These are phyloP conservation scores for Dichotomocladium elegans DNA, from an alignment of 371 early-diverging fungal species.

Conservation along the genomic window DNA sequence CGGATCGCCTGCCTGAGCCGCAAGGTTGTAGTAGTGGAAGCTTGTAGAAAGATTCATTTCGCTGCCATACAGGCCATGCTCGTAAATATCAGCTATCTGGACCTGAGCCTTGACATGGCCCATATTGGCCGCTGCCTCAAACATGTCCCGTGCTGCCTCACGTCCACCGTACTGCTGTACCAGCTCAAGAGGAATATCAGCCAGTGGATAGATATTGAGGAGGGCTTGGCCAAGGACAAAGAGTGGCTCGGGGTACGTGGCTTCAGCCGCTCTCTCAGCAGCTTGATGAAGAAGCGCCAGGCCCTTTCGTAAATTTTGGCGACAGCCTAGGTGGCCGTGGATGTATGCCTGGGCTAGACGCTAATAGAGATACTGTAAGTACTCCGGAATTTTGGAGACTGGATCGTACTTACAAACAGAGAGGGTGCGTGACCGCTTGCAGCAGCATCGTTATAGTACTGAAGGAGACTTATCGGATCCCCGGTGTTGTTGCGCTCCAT, in stretches of 20 bases:
- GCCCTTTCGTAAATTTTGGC: constrained; percentile 16
- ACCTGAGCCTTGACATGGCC: constrained; percentile 17
- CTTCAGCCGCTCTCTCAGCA: constrained; percentile 8
- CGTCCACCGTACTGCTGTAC: constrained; percentile 11
- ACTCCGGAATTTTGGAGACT: neutral
- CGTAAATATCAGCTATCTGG: constrained; percentile 19
- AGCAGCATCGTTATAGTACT: constrained; percentile 70
- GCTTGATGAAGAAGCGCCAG: constrained; percentile 12
- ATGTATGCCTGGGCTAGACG: constrained; percentile 9
- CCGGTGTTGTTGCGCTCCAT: constrained; percentile 49
- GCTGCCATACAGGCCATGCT: constrained; percentile 18
- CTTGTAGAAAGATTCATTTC: constrained; percentile 14
- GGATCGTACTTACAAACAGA: constrained; percentile 48
- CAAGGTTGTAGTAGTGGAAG: constrained; percentile 19
- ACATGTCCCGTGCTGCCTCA: constrained; percentile 8
- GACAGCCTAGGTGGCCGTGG: constrained; percentile 13
- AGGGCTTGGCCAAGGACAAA: constrained; percentile 16
- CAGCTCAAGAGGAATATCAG: constrained; percentile 14
- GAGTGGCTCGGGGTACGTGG: constrained; percentile 11
- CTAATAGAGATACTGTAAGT: neutral
- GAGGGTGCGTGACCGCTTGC: constrained; percentile 63
- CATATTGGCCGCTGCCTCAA: constrained; percentile 18
- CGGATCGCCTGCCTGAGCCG: constrained; percentile 10
- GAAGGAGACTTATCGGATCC: constrained; percentile 52
- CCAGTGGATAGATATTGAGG: constrained; percentile 15